Evolutionary conservation across 208 protist genomes (phyloP), one percentile per base, ranked within the genome.

Genomic region (Lotmaria passim): DNA sequence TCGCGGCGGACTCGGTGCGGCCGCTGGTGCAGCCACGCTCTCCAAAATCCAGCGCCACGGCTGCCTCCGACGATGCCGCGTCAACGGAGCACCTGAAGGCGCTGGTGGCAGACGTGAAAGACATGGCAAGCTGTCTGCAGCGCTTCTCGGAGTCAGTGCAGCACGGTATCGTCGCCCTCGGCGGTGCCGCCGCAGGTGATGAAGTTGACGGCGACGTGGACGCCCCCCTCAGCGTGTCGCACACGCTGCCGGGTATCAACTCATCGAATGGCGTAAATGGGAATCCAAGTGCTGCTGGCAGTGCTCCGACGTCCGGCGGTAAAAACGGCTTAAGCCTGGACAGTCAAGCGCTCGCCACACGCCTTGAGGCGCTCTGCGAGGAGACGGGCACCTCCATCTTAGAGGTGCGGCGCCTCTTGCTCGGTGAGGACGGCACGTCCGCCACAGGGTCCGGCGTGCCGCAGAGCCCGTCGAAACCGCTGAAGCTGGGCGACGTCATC

Each of bases 321-420:
- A 34, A 1, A 3, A 41, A 23, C 4, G 44, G 28, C 17, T 1
- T 30, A n/a, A 41, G 53, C 26, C 30, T 63, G 39, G 55, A 70
- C 30, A 47, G 39, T 24, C 55, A 26, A 34, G 7, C 8, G 11
- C 62, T 78, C 19, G 57, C 46, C 21, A 28, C 51, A 10, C 67
- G 67, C 12, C 75, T 92, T 7, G 58, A 44, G 33, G 64, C 69
- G 12, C 57, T 82, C 30, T 84, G 79, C 60, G 24, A 51, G 0
- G 77, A 77, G 21, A 85, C 81, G 1, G 67, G 77, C 28, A 74
- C 66, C 31, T 83, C 79, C 6, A 75, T 85, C 11, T 43, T 85
- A n/a, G 75, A 86, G 28, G 56, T 75, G 34, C 74, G 73, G 51
- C 30, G 60, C 36, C 69, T 76, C 12, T 43, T 87, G 21, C 56